A percentile compares a stretch with the other conserved stretches of the same genome.
These are phyloP conservation scores for Suillus variegatus DNA, from an alignment of 768 basidiomycete species.

Conservation along the genomic window DNA sequence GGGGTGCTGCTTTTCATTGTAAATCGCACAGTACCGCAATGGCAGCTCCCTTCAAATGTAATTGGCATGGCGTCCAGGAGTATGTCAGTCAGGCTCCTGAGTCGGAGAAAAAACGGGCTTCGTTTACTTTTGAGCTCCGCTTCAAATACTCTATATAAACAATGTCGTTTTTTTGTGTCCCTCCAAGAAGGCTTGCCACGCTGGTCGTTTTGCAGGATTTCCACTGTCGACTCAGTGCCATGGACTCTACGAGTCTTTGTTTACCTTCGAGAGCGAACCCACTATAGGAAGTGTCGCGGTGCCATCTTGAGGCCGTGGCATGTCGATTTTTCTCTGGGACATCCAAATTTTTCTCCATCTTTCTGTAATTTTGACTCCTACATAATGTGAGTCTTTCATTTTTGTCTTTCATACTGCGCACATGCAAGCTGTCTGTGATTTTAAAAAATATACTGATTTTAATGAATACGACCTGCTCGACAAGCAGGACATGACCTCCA, in stretches of 20 bases:
- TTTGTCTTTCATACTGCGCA: background rate
- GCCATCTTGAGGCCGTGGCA: constrained; percentile 40
- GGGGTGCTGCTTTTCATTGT: constrained; percentile 49
- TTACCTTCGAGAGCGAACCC: constrained; percentile 43
- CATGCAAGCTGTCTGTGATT: constrained; percentile 20
- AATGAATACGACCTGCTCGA: constrained; percentile 33
- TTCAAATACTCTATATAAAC: constrained; percentile 8
- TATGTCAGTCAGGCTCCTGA: background rate
- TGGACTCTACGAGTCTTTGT: constrained; percentile 37
- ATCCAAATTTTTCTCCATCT: constrained; percentile 13
- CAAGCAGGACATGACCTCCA: constrained; percentile 21
- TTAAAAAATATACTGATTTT: constrained; percentile 29
- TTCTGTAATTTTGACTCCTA: background rate
- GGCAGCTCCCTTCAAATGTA: constrained; percentile 44
- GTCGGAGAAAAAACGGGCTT: too few species aligned
- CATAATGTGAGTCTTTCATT: background rate
- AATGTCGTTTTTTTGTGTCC: background rate
- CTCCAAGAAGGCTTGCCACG: constrained; percentile 46
- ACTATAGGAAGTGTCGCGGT: constrained; percentile 53
- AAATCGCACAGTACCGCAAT: constrained; percentile 37
- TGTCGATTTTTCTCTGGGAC: constrained; percentile 49
- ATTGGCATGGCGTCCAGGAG: constrained; percentile 49
- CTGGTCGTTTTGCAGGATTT: constrained; percentile 40
- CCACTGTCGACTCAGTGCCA: constrained; percentile 52
- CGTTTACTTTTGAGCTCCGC: constrained; percentile 1